Conservation (phyloP, 768 basidiomycete species). For the Aureoboletus auriporus region DNA sequence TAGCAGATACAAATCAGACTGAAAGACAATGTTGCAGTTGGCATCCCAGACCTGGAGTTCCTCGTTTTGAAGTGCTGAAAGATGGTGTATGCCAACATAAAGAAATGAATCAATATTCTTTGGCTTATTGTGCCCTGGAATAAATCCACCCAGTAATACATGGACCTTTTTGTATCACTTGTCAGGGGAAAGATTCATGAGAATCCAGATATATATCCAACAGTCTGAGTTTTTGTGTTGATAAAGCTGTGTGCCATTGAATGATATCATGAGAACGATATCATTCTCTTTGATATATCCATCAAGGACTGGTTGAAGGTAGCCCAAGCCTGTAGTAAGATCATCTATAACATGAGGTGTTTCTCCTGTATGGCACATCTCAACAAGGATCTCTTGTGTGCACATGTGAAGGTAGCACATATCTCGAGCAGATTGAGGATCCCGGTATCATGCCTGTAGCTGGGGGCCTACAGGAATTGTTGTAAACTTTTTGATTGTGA, state of each 20-base stretch:
- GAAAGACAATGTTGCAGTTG: not conserved
- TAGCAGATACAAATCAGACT: not conserved
- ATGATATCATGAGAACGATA: not conserved
- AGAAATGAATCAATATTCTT: not conserved
- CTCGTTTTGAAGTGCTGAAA: not conserved
- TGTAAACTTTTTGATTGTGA: not conserved
- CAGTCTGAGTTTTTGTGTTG: not conserved
- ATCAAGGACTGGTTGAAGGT: not conserved
- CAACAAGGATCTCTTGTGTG: not conserved
- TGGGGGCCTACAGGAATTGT: slow-evolving; percentile 1
- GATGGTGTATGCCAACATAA: not conserved
- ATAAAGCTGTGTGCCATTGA: not conserved
- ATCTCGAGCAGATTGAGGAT: not conserved
- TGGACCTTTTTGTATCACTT: not conserved
- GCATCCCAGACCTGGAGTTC: not conserved
- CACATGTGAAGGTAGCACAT: not conserved
- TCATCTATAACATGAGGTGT: not conserved
- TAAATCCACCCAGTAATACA: not conserved
- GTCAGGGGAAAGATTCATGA: not conserved
- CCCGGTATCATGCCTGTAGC: not conserved
- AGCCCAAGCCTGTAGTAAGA: not conserved
- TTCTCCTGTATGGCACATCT: not conserved
- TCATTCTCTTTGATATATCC: not conserved
- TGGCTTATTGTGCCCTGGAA: not conserved
- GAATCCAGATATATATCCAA: slow-evolving; percentile 1